phyloP scores from a whole-genome alignment of 2,329 filamentous ascomycete genomes.

The Aspergillus japonicus region DNA sequence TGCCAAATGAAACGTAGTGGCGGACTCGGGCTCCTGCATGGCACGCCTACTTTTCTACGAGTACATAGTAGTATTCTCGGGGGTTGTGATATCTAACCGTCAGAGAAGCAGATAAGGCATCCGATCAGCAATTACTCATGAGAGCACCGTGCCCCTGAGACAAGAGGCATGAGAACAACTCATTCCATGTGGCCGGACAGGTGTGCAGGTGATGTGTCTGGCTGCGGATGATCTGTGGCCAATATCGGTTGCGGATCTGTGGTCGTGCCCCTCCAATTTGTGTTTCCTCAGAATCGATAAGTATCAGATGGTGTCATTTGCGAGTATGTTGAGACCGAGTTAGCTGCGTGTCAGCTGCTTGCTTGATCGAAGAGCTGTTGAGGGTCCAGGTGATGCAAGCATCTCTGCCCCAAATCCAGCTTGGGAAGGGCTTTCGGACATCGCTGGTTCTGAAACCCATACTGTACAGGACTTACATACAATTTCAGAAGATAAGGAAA shows the following conservation, averaged over 20 bases:
- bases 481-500: not conserved
- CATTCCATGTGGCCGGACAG: slow-evolving; percentile 4
- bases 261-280: not conserved
- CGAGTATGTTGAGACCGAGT: not conserved
- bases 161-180: slow-evolving; percentile 2
- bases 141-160: not conserved
- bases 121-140: not conserved
- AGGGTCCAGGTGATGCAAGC: not conserved
- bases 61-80: not conserved
- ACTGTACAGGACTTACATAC: not conserved
- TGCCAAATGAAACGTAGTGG: not conserved
- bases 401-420: not conserved
- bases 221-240: slow-evolving; percentile 10
- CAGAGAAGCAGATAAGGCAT: not conserved
- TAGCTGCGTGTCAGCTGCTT: slow-evolving; percentile 6
- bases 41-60: not conserved
- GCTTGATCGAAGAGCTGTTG: not conserved
- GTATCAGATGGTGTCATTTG: slow-evolving; percentile 11
- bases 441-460: not conserved
- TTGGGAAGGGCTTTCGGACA: not conserved
- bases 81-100: not conserved
- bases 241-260: slow-evolving; percentile 1
- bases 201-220: slow-evolving; percentile 12
- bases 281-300: not conserved
- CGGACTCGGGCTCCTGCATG: slow-evolving; percentile 4